Conservation (phyloP, 352 stramenopile species). For the Thalassiosira hispida region DNA sequence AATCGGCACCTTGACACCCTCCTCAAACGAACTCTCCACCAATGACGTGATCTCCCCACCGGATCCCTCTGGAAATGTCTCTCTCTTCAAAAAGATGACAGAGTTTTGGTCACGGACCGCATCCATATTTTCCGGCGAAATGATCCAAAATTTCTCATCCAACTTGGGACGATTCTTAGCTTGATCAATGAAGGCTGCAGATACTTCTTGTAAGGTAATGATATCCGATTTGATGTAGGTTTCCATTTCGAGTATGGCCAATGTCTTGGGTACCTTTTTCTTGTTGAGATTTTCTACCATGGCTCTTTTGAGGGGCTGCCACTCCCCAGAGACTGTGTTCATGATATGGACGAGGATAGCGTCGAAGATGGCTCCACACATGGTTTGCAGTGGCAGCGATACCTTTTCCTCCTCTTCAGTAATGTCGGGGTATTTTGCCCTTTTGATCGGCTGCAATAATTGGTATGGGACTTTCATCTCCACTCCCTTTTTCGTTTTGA, state of each 20-base stretch:
- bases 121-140: constrained; percentile 65
- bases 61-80: constrained; percentile 65
- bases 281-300: constrained; percentile 84
- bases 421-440: constrained; percentile 86
- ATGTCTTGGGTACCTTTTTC: constrained; percentile 79
- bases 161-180: constrained; percentile 46
- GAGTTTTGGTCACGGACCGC: constrained; percentile 85
- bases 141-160: constrained; percentile 70
- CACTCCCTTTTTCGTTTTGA: constrained; percentile 58
- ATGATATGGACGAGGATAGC: constrained; percentile 86
- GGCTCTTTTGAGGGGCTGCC: constrained; percentile 79
- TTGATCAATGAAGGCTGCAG: constrained; percentile 69
- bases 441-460: constrained; percentile 81
- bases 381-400: constrained; percentile 82
- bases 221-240: constrained; percentile 79
- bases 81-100: constrained; percentile 83
- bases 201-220: constrained; percentile 85
- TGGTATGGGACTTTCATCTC: constrained; percentile 59
- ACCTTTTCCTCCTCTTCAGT: constrained; percentile 80
- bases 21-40: constrained; percentile 67
- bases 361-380: constrained; percentile 86
- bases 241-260: constrained; percentile 80
- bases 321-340: constrained; percentile 72
- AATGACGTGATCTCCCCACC: constrained; percentile 73
- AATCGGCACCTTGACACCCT: constrained; percentile 73